Base-by-base conservation (phyloP, 2,329 filamentous ascomycete species). In the Colletotrichum falcatum region DNA sequence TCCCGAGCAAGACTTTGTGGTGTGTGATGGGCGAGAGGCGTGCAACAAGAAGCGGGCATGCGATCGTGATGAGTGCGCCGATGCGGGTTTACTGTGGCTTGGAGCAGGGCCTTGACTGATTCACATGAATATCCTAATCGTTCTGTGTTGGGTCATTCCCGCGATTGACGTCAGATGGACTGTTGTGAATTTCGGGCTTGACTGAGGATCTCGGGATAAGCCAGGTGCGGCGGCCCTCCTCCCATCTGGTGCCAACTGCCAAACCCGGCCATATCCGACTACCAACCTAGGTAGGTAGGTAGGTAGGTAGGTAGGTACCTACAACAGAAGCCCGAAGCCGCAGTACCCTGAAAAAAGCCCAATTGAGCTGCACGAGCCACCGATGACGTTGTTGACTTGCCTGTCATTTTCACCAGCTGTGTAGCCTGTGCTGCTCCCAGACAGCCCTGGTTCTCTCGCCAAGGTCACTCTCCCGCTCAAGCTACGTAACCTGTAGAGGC, bases 371-470 rank as follows among this genome's bases (percentile, higher is more conserved):
- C 72, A 72, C 70, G 61, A 71, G 72, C 72, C 72, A 73, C 63
- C 63, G 54, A 73, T 73, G 72, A 73, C 72, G 72, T 73, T 73
- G 72, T 73, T 63, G 72, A 72, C 70, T 73, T 65, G 65, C 70
- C 62, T 63, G 39, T 54, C 48, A 55, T 59, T 62, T 54, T 49
- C 46, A 44, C 30, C n/a, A 23, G 59, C 35, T 61, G 39, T 55
- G 39, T 58, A 59, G 59, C 59, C 35, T 61, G 39, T 55, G 39
- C 62, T 62, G 59, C 59, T 51, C 51, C 46, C 51, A 62, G 42
- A 37, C 53, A 66, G 49, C 59, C 44, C 65, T 51, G 28, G 28
- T 42, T 28, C 56, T 48, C 64, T 65, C 58, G 59, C 68, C 59
- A 58, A 63, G 64, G 56, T 54, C 53, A 58, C 51, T 48, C 35